phyloP scores from a whole-genome alignment of 1,139 yeast genomes.

The Scheffersomyces illinoinensis region DNA sequence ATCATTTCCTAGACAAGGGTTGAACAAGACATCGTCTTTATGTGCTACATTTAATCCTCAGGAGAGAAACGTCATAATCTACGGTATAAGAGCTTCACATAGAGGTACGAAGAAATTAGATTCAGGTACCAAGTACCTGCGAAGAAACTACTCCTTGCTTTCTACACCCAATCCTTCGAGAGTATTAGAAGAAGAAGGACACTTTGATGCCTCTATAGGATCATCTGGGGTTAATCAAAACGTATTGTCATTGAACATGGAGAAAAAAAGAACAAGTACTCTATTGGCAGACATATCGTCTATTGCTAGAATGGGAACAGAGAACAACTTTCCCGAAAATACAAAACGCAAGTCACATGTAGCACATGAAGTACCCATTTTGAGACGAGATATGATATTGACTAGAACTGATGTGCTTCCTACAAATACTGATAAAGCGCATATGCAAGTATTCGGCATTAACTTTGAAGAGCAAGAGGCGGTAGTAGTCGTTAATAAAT shows the following conservation, averaged over 20 bases:
- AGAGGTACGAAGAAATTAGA: conserved; percentile 15
- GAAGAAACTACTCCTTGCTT: conserved; percentile 28
- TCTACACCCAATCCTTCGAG: conserved; percentile 46
- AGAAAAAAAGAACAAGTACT: conserved; percentile 54
- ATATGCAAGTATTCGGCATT: conserved; percentile 45
- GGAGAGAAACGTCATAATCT: conserved; percentile 46
- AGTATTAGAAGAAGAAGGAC: conserved; percentile 43
- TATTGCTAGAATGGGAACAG: conserved; percentile 62
- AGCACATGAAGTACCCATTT: conserved; percentile 24
- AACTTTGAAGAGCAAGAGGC: conserved; percentile 59
- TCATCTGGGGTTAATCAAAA: conserved; percentile 9
- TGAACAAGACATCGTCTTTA: conserved; percentile 35
- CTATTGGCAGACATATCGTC: conserved; percentile 57
- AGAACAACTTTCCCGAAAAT: conserved; percentile 31
- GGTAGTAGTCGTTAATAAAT: conserved; percentile 44
- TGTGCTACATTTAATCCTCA: conserved; percentile 54
- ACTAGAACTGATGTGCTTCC: conserved; percentile 56
- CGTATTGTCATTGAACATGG: conserved; percentile 40
- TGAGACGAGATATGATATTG: conserved; percentile 67
- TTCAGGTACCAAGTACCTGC: conserved; percentile 14
- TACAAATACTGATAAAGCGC: conserved; percentile 25
- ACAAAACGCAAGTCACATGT: conserved; percentile 18
- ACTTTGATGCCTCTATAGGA: conserved; percentile 12
- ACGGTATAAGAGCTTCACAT: conserved; percentile 50
- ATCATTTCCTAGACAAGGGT: conserved; percentile 45